phyloP scores from a whole-genome alignment of 345 rosid genomes.

The Lepidium aucheri region DNA sequence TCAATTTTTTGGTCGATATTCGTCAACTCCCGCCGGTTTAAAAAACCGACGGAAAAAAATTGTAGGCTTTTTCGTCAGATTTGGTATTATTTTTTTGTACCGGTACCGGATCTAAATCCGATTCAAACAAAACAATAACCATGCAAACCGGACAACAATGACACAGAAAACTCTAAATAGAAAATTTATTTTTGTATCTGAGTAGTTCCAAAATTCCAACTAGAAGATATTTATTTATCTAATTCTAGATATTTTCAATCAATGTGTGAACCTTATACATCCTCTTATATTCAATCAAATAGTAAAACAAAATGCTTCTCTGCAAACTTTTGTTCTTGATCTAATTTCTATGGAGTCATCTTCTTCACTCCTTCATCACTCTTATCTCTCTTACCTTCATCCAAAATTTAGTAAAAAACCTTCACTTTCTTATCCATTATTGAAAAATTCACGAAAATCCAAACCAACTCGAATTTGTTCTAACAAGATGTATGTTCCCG shows the following conservation, averaged over 20 bases:
- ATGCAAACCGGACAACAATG: too few species aligned
- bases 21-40: too few species aligned
- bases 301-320: background rate
- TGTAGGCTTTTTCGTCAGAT: too few species aligned
- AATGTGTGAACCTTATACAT: slow-evolving; percentile 12
- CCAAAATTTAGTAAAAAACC: slow-evolving; percentile 3
- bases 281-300: slow-evolving; percentile 3
- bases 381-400: slow-evolving; percentile 1
- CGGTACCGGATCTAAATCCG: too few species aligned
- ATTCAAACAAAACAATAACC: too few species aligned
- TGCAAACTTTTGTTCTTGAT: background rate
- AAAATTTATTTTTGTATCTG: too few species aligned
- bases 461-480: slow-evolving; percentile 15
- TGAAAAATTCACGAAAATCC: background rate
- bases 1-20: too few species aligned
- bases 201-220: too few species aligned
- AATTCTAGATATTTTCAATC: background rate
- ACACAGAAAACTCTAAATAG: too few species aligned
- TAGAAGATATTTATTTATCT: background rate
- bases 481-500: slow-evolving; percentile 32
- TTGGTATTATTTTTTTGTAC: too few species aligned
- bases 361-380: slow-evolving; percentile 15
- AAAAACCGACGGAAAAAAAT: too few species aligned
- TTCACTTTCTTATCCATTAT: background rate
- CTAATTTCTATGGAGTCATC: slow-evolving; percentile 14